Evolutionary conservation across 2,329 filamentous ascomycete genomes (phyloP), one percentile per base, ranked within the genome.

Genomic region (Calonectria hawksworthii): DNA sequence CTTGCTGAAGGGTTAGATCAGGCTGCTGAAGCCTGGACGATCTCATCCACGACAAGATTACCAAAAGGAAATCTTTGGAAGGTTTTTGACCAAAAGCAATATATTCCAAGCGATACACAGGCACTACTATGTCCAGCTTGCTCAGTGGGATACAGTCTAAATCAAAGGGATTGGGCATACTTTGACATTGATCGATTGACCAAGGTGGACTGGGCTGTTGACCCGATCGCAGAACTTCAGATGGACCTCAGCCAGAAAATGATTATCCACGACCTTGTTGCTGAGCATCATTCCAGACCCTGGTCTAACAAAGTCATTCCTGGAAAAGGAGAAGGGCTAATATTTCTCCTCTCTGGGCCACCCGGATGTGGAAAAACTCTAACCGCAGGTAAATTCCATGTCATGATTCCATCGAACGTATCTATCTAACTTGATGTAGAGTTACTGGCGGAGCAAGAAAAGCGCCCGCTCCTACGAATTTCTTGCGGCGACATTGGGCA

Each of bases 141-240:
- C 10, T 63, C 54, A 14, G 5, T 41, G 7, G 56, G 56, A 38
- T 63, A 63, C 56, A 63, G 32, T n/a, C 23, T 63, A 41, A 23
- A 36, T 8, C 32, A 63, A 18, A 63, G 32, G 21, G 56, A 63
- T 8, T 63, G 56, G 56, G 56, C 10, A 23, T 41, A n/a, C n/a
- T 63, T 63, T 63, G 56, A 63, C 32, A 63, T 63, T 28, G 56
- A 63, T 63, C 28, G 32, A 63, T 32, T 63, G 32, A 41, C 56
- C 32, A 32, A 63, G 9, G 56, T 63, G 36, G 32, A 63, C 32
- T 63, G 56, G 56, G 56, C 16, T 38, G 28, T 16, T 16, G 23
- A 41, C 32, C 32, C 56, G n/a, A 36, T 63, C 13, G 41, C 36
- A n/a, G 32, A 63, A 63, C 51, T 54, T 54, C 51, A 54, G 18